Conservation (phyloP, 2,329 filamentous ascomycete species). For the Apiospora pterosperma region DNA sequence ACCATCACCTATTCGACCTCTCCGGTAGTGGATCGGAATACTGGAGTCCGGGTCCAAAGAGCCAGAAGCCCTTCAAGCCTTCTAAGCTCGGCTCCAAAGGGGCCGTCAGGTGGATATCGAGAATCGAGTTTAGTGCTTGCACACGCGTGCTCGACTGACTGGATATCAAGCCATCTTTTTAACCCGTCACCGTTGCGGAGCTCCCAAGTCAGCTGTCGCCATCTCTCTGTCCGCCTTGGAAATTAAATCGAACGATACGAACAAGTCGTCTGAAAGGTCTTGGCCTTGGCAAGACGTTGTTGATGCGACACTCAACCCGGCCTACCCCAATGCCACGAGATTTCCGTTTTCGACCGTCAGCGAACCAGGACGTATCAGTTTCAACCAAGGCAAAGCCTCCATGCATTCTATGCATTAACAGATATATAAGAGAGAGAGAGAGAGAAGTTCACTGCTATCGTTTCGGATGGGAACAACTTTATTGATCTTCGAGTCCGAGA, state of each 20-base stretch:
- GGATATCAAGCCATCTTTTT: neutral
- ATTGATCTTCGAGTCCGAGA: neutral
- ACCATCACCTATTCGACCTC: neutral
- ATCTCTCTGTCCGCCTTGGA: neutral
- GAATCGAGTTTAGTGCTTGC: neutral
- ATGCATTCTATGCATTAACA: neutral
- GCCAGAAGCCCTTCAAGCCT: too few relatives aligned
- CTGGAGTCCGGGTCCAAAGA: neutral
- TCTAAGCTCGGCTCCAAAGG: neutral
- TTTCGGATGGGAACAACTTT: neutral
- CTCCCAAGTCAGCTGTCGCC: neutral
- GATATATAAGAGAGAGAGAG: neutral
- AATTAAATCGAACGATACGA: neutral
- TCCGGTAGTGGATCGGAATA: constrained; percentile 1
- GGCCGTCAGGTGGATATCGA: neutral
- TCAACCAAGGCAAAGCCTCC: neutral
- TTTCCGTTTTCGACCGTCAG: neutral
- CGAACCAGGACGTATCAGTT: neutral
- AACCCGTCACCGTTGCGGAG: neutral
- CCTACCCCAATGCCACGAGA: neutral
- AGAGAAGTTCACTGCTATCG: neutral
- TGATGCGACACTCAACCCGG: neutral
- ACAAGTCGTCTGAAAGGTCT: neutral
- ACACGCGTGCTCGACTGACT: neutral
- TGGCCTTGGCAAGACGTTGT: neutral